Base-by-base conservation (phyloP, 768 basidiomycete species). In the Sistotremastrum niveocremeum region DNA sequence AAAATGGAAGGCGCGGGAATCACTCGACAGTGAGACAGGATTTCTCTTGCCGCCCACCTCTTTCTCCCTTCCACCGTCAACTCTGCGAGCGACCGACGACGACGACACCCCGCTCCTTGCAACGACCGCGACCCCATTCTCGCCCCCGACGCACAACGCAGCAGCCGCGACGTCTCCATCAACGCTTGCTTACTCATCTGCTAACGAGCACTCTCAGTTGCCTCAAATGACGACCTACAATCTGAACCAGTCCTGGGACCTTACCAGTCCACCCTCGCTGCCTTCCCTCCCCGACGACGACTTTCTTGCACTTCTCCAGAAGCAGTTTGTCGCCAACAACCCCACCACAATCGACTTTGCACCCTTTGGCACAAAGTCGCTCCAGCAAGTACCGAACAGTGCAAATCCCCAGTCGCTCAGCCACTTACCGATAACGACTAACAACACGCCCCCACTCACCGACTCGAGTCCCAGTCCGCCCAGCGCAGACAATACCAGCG, bases 401-500 rank as follows among this genome's bases (percentile, higher is more conserved):
- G 20, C 20, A 20, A 74, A 82, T 55, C 79, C 80, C 0, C 75
- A 81, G 60, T 73, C 60, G 54, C 70, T 81, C 36, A 68, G 69
- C 7, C 61, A 65, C 7, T 69, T 69, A 45, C 66, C 76, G 3
- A 60, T 74, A 5, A 66, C 74, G 28, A 73, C 66, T 48, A 59
- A 74, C 39, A 76, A 73, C 28, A 77, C 84, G 4, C 72, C 76
- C 2, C 80, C 80, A 0, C 65, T 61, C 51, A 84, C 83, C 53
- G 81, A 84, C 54, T 84, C 79, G 61, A 83, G 80, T 50, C 84
- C 85, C 34, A 87, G 84, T 53, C 83, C 86, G 2, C 73, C 79
- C 4, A 74, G 74, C 52, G 62, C 66, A 28, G 52, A 56, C 34
- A 65, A 66, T 37, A 63, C 20, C 20, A 20, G 20, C 20, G 20